phyloP scores from a whole-genome alignment of 192 early-diverging fungal genomes.

The Chytriomyces sp. region DNA sequence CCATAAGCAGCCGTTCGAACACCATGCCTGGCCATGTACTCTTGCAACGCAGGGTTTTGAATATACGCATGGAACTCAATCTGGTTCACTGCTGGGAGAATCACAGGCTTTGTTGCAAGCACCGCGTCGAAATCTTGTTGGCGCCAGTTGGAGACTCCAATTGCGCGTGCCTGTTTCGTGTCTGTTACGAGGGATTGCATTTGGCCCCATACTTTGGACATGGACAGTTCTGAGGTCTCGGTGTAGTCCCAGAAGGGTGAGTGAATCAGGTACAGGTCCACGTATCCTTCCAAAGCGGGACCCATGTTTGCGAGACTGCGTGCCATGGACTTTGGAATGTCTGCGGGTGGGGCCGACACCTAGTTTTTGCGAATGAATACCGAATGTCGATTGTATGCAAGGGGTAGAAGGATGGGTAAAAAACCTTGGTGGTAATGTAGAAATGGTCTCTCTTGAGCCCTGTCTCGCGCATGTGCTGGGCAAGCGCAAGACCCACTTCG shows the following conservation, averaged over 20 bases:
- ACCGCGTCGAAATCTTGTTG: constrained; percentile 22
- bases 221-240: constrained; percentile 28
- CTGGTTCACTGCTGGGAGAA: constrained; percentile 28
- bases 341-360: constrained; percentile 13
- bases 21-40: not conserved
- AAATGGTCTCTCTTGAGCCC: constrained; percentile 60
- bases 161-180: constrained; percentile 69
- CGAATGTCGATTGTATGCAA: not conserved
- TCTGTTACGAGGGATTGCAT: constrained; percentile 72
- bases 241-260: constrained; percentile 61
- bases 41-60: constrained; percentile 16
- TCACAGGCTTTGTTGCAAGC: not conserved
- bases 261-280: constrained; percentile 85
- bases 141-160: constrained; percentile 82
- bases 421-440: constrained; percentile 52
- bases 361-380: not conserved
- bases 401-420: not conserved
- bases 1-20: constrained; percentile 40
- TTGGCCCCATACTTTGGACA: constrained; percentile 72
- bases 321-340: not conserved
- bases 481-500: constrained; percentile 52
- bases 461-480: constrained; percentile 21
- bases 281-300: constrained; percentile 61
- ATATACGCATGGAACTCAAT: constrained; percentile 47
- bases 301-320: constrained; percentile 66